Conservation (phyloP, 768 basidiomycete genomes). For the Psilocybe tampanensis region DNA sequence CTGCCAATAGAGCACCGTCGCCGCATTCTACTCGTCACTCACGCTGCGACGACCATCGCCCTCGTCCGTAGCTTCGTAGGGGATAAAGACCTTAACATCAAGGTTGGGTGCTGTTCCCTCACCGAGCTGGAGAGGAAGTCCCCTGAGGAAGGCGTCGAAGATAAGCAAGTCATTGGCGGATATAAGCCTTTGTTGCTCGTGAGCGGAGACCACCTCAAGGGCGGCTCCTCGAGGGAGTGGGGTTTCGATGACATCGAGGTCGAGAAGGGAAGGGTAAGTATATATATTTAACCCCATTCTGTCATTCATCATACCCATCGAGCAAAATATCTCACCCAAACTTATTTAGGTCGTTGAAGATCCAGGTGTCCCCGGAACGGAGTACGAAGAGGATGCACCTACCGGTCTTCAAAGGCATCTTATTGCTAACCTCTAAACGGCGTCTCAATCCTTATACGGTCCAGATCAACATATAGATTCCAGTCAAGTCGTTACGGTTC, state of each 20-base stretch:
- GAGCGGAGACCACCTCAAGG: slow-evolving; percentile 59
- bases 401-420: slow-evolving; percentile 24
- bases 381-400: slow-evolving; percentile 56
- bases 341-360: slow-evolving; percentile 66
- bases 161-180: slow-evolving; percentile 32
- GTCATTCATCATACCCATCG: background rate
- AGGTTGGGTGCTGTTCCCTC: slow-evolving; percentile 78
- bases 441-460: background rate
- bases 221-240: slow-evolving; percentile 71
- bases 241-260: slow-evolving; percentile 77
- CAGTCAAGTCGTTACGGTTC: background rate
- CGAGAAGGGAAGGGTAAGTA: slow-evolving; percentile 58
- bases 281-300: background rate
- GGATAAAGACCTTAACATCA: slow-evolving; percentile 50
- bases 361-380: slow-evolving; percentile 67
- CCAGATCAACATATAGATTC: background rate
- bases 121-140: slow-evolving; percentile 50
- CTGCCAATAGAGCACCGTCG: slow-evolving; percentile 43
- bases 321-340: slow-evolving; percentile 3
- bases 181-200: slow-evolving; percentile 55
- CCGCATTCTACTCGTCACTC: slow-evolving; percentile 64
- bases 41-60: slow-evolving; percentile 76
- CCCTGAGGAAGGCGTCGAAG: slow-evolving; percentile 16
- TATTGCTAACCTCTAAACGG: slow-evolving; percentile 37
- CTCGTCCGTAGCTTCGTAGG: slow-evolving; percentile 62